Evolutionary conservation across 73 alveolate genomes (phyloP).

Genomic region (Symbiodinium natans): DNA sequence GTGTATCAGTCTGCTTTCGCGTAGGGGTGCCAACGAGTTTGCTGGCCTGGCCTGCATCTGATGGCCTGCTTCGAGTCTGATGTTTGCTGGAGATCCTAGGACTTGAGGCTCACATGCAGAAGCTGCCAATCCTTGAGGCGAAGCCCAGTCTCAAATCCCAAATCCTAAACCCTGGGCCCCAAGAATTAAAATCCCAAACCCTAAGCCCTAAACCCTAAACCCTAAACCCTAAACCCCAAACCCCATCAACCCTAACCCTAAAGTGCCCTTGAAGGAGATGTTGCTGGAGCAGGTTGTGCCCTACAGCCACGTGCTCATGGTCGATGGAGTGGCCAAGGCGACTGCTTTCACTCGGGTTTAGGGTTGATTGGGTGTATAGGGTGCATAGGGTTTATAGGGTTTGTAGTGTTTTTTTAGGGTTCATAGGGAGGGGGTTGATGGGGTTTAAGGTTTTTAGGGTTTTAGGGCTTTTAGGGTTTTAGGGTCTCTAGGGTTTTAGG

Average conservation of each 20-base stretch:
- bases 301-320: constrained; percentile 70
- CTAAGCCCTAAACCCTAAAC: not conserved
- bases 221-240: not conserved
- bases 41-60: no score
- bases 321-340: constrained; percentile 71
- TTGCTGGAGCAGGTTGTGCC: constrained; percentile 76
- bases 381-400: not conserved
- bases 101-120: no score
- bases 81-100: no score
- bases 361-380: not conserved
- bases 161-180: not conserved
- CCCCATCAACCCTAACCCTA: no score
- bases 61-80: no score
- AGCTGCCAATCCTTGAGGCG: no score
- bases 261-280: constrained; percentile 7
- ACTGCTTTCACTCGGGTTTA: not conserved
- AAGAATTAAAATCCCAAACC: not conserved
- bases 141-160: not conserved
- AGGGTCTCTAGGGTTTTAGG: no score
- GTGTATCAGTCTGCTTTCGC: no score
- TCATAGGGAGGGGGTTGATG: no score
- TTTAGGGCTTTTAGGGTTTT: no score
- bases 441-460: not conserved
- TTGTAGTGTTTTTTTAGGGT: not conserved
- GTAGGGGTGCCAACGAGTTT: no score